A percentile compares a stretch with the other conserved stretches of the same genome.
phyloP scores from a whole-genome alignment of 2,329 filamentous ascomycete species.

The Trematosphaeria pertusa region DNA sequence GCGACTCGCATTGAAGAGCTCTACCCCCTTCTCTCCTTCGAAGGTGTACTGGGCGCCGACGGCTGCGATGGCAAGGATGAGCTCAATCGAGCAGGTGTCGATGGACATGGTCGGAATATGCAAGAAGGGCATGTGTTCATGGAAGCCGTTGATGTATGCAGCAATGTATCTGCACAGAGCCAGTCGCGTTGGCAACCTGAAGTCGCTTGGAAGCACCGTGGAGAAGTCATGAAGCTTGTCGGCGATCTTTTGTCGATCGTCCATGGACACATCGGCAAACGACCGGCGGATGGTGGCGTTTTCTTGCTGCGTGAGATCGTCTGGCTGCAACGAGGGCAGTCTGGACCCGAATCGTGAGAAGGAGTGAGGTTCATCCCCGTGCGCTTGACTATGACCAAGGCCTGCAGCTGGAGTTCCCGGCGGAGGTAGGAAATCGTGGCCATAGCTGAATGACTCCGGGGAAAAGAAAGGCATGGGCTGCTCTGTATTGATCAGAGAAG shows the following conservation, averaged over 20 bases:
- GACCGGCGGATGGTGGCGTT: constrained; percentile 19
- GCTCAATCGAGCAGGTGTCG: constrained; percentile 70
- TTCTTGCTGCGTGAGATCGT: constrained; percentile 32
- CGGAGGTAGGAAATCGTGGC: constrained; percentile 31
- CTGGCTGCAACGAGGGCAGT: constrained; percentile 49
- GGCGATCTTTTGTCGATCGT: constrained; percentile 55
- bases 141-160: constrained; percentile 73
- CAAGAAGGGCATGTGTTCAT: constrained; percentile 67
- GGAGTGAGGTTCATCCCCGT: constrained; percentile 37
- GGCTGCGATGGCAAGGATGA: constrained; percentile 71
- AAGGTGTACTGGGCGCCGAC: constrained; percentile 71
- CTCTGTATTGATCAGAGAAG: constrained; percentile 48
- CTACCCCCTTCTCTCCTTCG: constrained; percentile 59
- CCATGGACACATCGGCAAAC: constrained; percentile 44
- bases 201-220: constrained; percentile 65
- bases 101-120: constrained; percentile 72
- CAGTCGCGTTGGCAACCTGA: constrained; percentile 72
- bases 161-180: constrained; percentile 73
- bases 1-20: constrained; percentile 64
- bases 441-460: constrained; percentile 45
- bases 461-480: constrained; percentile 53
- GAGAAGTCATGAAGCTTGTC: constrained; percentile 68
- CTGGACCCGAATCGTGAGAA: constrained; percentile 49
- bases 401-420: constrained; percentile 12
- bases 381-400: constrained; percentile 19